Base-by-base conservation (phyloP, 257 asterid species). In the Fraxinus excelsior region DNA sequence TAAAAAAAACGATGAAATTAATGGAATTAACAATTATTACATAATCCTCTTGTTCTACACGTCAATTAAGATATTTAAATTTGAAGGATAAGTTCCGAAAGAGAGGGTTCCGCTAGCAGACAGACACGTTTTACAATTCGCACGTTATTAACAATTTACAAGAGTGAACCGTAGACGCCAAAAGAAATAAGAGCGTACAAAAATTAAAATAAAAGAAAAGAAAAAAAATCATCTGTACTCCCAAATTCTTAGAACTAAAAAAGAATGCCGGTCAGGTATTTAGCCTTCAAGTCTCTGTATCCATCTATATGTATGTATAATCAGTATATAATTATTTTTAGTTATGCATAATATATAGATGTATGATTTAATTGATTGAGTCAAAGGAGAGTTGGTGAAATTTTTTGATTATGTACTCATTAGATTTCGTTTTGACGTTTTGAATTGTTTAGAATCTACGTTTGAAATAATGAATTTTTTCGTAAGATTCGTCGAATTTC, bases 241-340 rank as follows among this genome's bases (percentile, higher is more conserved):
- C 31, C 11, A 18, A 66, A 49, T 21, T 65, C 25, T 38, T 35
- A 37, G 53, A 56, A 56, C 29, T 56, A 21, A 29, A 10, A 29
- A 74, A 71, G 42, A 69, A 23, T 67, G 79, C 53, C 73, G 62
- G 37, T 78, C 74, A 42, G 83, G 87, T 83, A 73, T 51, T 29
- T n/a, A 35, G 40, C 3, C 46, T 40, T 40, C 46, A 40, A 40
- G 46, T 58, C 23, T 58, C 11, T 14, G 11, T 62, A 21, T 11
- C 65, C 26, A 56, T n/a, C 65, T n/a, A n/a, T 56, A 40, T 19
- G 25, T 60, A 60, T 3, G 32, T 62, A 11, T 62, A 62, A 62
- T 62, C 34, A 25, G 10, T 62, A 3, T 25, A 23, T 62, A 11
- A 40, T 4, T 4, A 56, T 25, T 23, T 8, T 62, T 7, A 62